These are phyloP conservation scores for Dothidotthia symphoricarpi DNA, from an alignment of 2,329 filamentous ascomycete genomes.

Conservation along the genomic window DNA sequence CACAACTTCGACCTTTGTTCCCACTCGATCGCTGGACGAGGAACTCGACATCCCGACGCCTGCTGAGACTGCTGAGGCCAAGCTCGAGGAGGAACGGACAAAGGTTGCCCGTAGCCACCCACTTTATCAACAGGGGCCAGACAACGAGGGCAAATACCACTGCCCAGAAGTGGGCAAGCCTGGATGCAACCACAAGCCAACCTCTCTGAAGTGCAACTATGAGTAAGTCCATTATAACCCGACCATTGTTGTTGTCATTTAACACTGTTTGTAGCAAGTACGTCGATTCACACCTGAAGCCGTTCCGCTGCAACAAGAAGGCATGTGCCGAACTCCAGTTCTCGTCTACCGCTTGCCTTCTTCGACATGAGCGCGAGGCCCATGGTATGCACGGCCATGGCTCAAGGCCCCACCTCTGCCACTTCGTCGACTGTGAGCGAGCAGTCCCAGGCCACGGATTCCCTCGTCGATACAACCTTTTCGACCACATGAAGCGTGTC, in stretches of 20 bases:
- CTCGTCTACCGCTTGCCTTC: conserved; percentile 90
- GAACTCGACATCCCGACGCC: conserved; percentile 32
- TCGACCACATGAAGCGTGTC: conserved; percentile 95
- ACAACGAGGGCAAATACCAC: conserved; percentile 80
- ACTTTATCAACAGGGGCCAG: conserved; percentile 66
- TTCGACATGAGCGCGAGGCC: conserved; percentile 92
- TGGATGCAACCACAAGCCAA: conserved; percentile 84
- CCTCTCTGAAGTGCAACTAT: conserved; percentile 98
- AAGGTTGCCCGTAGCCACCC: conserved; percentile 55
- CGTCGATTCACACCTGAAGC: conserved; percentile 93
- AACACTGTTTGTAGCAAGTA: too few relatives aligned
- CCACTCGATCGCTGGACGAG: conserved; percentile 27
- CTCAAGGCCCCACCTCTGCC: conserved; percentile 87
- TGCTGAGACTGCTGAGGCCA: conserved; percentile 31
- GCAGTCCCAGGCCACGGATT: conserved; percentile 82
- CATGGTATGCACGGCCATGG: conserved; percentile 95
- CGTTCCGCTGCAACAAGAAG: conserved; percentile 87
- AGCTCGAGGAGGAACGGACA: conserved; percentile 40
- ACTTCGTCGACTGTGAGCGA: conserved; percentile 83
- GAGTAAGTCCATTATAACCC: conserved; percentile 82
- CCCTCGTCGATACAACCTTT: conserved; percentile 90
- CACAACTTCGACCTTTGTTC: conserved; percentile 18
- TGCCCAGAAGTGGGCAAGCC: conserved; percentile 77
- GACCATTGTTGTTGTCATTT: conserved; percentile 1
- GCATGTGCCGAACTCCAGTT: conserved; percentile 84